These are phyloP conservation scores for Amoebophrya sp. DNA, from an alignment of 169 alveolate species.

Conservation along the genomic window DNA sequence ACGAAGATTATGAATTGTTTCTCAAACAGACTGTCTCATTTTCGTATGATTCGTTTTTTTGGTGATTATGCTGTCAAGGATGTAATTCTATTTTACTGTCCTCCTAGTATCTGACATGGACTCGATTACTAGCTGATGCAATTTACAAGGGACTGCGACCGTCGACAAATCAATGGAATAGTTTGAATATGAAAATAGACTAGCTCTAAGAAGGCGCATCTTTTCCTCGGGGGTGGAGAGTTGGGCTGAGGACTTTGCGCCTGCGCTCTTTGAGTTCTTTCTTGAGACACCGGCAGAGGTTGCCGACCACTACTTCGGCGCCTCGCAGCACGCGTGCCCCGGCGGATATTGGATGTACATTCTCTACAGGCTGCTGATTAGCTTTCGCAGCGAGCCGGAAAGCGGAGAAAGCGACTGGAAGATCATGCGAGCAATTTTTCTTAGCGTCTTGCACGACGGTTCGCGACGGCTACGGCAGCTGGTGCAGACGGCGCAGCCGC, in stretches of 20 bases:
- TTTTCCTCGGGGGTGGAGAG: background rate
- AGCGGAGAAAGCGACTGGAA: background rate
- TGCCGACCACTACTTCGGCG: background rate
- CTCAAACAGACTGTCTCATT: too few species aligned
- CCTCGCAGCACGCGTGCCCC: background rate
- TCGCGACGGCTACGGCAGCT: background rate
- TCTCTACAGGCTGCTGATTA: background rate
- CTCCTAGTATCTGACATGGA: too few species aligned
- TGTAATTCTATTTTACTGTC: too few species aligned
- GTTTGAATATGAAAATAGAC: too few species aligned
- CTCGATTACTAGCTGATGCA: too few species aligned
- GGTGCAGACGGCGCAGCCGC: background rate
- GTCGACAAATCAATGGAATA: too few species aligned
- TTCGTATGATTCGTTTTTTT: too few species aligned
- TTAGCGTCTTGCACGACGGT: background rate
- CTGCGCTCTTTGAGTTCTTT: background rate
- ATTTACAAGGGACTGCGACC: too few species aligned
- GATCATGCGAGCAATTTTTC: background rate
- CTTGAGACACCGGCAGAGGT: background rate
- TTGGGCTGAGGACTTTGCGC: constrained; percentile 8
- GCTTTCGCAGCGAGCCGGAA: background rate
- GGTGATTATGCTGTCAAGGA: too few species aligned
- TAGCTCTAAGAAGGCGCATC: too few species aligned
- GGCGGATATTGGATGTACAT: background rate
- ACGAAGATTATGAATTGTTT: too few species aligned